These are phyloP conservation scores for Lumnitzera littorea DNA, from an alignment of 345 rosid genomes.

Conservation along the genomic window DNA sequence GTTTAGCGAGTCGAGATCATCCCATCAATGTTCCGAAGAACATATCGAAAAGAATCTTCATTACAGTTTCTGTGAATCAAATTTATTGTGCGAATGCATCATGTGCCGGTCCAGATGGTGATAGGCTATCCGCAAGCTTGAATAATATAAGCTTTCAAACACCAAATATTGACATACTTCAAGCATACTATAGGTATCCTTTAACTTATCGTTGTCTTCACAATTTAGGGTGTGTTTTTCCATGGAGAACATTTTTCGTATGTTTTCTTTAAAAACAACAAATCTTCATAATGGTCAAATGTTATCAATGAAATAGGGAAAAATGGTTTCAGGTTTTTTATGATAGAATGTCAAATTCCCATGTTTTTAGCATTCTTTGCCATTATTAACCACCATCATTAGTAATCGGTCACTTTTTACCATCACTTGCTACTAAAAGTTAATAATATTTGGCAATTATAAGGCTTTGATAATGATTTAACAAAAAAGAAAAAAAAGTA, in stretches of 20 bases:
- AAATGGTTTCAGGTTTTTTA: too few species aligned
- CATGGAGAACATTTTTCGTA: not conserved
- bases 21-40: constrained; percentile 30
- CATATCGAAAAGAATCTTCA: constrained; percentile 22
- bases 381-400: too few species aligned
- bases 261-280: not conserved
- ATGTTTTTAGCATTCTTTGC: too few species aligned
- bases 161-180: constrained; percentile 13
- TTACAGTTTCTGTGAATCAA: constrained; percentile 28
- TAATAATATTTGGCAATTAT: too few species aligned
- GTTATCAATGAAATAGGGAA: too few species aligned
- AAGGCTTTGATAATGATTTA: too few species aligned
- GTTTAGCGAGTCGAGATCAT: constrained; percentile 13
- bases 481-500: too few species aligned
- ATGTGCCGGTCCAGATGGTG: constrained; percentile 14
- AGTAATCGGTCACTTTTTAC: too few species aligned
- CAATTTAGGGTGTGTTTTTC: not conserved
- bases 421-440: not conserved
- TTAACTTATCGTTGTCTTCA: not conserved
- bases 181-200: constrained; percentile 17
- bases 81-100: constrained; percentile 18
- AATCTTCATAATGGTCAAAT: too few species aligned
- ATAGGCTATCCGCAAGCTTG: constrained; percentile 19
- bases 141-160: constrained; percentile 24
- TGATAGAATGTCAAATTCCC: too few species aligned